A percentile compares a stretch with the other conserved stretches of the same genome.
phyloP scores from a whole-genome alignment of 2,329 filamentous ascomycete species.

The Hymenoscyphus scutula region DNA sequence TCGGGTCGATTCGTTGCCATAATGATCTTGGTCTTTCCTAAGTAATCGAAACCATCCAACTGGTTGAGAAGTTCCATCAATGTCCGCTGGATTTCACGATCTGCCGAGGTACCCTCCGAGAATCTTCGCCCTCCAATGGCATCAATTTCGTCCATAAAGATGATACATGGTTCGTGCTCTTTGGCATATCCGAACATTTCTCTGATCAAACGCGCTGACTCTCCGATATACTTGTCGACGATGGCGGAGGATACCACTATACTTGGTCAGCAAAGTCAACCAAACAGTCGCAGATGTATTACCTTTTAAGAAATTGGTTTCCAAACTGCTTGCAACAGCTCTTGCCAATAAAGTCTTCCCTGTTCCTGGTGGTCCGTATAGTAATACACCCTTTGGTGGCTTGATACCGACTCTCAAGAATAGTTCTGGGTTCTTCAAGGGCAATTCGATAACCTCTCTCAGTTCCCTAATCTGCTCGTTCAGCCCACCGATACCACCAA shows the following conservation, averaged over 20 bases:
- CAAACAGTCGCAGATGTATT: constrained; percentile 30
- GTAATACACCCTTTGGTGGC: constrained; percentile 92
- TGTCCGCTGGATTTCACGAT: constrained; percentile 96
- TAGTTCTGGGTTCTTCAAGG: constrained; percentile 96
- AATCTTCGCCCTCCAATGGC: constrained; percentile 96
- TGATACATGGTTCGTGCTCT: constrained; percentile 98
- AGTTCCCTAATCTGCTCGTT: constrained; percentile 98
- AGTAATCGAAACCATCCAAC: constrained; percentile 97
- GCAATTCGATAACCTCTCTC: constrained; percentile 95
- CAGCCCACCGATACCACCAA: constrained; percentile 93
- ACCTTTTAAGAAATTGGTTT: constrained; percentile 99
- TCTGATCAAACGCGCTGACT: constrained; percentile 92
- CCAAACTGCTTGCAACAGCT: constrained; percentile 91
- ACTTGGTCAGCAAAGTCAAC: constrained; percentile 22
- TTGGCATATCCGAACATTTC: constrained; percentile 99
- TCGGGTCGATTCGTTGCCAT: constrained; percentile 99
- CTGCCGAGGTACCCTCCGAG: constrained; percentile 94
- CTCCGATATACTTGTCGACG: constrained; percentile 99
- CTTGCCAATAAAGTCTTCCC: constrained; percentile 93
- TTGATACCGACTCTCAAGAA: constrained; percentile 98
- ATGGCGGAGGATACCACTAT: constrained; percentile 96
- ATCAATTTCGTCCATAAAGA: constrained; percentile 99
- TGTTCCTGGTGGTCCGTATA: constrained; percentile 95
- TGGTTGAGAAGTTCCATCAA: constrained; percentile 99
- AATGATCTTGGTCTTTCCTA: constrained; percentile 99